These are phyloP conservation scores for Clitoria ternatea DNA, from an alignment of 306 rosid genomes.

Conservation along the genomic window DNA sequence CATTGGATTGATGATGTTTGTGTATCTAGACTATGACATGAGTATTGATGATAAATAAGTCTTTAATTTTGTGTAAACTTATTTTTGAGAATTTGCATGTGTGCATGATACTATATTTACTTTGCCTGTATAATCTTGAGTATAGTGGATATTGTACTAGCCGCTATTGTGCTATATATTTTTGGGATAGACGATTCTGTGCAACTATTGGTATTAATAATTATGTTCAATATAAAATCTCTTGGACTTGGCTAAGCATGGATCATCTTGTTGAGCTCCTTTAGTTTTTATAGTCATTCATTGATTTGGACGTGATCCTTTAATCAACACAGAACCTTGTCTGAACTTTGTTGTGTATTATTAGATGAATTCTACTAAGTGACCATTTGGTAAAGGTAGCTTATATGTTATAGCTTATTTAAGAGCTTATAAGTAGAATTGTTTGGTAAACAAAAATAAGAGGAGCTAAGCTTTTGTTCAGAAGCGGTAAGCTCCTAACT, in stretches of 20 bases:
- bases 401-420: too few species aligned
- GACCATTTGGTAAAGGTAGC: too few species aligned
- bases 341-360: not conserved
- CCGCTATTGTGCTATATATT: not conserved
- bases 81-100: not conserved
- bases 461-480: too few species aligned
- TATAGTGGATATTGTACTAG: not conserved
- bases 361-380: not conserved
- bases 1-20: not conserved
- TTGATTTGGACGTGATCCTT: not conserved
- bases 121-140: not conserved
- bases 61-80: not conserved
- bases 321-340: not conserved
- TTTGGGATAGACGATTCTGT: not conserved
- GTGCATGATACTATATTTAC: not conserved
- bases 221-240: not conserved
- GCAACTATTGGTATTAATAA: not conserved
- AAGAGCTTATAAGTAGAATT: too few species aligned
- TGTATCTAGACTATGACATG: not conserved
- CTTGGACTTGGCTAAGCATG: not conserved
- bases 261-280: not conserved
- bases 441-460: too few species aligned
- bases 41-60: not conserved
- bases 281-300: not conserved
- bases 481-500: too few species aligned